Conservation (phyloP, 2,329 filamentous ascomycete genomes). For the Sporothrix brunneoviolacea region DNA sequence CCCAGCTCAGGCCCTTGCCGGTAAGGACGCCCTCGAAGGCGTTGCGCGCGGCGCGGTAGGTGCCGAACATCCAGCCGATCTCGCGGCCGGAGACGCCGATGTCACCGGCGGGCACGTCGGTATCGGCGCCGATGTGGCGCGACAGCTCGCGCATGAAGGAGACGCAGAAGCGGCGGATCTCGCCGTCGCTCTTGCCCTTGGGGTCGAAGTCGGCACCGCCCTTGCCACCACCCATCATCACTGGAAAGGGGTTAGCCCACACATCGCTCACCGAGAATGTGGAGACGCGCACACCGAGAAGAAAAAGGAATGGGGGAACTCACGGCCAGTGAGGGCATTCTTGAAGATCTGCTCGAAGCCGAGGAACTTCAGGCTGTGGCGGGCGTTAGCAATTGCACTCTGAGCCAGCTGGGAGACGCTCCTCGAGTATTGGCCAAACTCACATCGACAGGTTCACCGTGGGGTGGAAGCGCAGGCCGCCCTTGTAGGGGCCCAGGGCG, state of each 20-base stretch:
- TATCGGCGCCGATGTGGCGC: conserved; percentile 94
- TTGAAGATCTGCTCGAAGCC: conserved; percentile 99
- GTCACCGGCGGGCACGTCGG: conserved; percentile 93
- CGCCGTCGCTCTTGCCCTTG: conserved; percentile 95
- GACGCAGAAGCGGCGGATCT: conserved; percentile 96
- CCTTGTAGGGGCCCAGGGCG: conserved; percentile 95
- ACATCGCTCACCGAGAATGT: too few species aligned
- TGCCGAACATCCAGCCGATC: conserved; percentile 90
- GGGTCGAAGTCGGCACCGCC: conserved; percentile 98
- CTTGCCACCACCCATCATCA: conserved; percentile 95
- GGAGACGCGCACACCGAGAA: too few species aligned
- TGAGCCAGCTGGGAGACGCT: too few species aligned
- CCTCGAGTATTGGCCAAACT: too few species aligned
- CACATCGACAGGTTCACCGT: conserved; percentile 72
- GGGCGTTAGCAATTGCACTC: too few species aligned
- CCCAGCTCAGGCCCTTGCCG: conserved; percentile 90
- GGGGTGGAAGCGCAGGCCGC: conserved; percentile 90
- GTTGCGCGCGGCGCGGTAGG: conserved; percentile 83
- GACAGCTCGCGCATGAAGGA: conserved; percentile 93
- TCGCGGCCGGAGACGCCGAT: conserved; percentile 91
- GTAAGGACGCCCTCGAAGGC: conserved; percentile 94
- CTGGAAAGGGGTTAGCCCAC: too few species aligned
- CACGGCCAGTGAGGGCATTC: conserved; percentile 93
- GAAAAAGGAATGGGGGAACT: too few species aligned
- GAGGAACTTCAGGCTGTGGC: conserved; percentile 95